Percentiles rank a stretch among this genome's conserved stretches.
These are phyloP conservation scores for Yamadazyma endophytica DNA, from an alignment of 805 yeast species.

Conservation along the genomic window DNA sequence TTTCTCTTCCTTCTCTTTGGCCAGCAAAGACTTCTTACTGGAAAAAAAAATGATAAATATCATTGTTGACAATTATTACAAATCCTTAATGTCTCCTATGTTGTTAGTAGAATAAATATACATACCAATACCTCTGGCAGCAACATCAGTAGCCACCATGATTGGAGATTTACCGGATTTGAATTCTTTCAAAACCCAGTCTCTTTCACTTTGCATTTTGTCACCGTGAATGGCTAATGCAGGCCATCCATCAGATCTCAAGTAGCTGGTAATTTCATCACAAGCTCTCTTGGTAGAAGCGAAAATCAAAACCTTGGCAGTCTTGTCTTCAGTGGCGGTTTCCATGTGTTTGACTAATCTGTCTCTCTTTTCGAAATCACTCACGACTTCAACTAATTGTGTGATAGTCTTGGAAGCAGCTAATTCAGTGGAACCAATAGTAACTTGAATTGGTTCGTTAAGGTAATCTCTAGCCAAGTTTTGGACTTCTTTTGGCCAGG, in stretches of 20 bases:
- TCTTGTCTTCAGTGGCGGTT: slow-evolving; percentile 64
- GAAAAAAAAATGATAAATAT: too few species aligned
- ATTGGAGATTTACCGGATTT: slow-evolving; percentile 89
- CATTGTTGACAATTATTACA: too few species aligned
- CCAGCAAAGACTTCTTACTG: too few species aligned
- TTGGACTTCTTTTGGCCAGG: slow-evolving; percentile 99
- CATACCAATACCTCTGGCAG: slow-evolving; percentile 99
- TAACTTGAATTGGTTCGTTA: slow-evolving; percentile 92
- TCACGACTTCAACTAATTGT: slow-evolving; percentile 86
- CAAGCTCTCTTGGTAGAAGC: slow-evolving; percentile 98
- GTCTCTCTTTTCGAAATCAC: slow-evolving; percentile 93
- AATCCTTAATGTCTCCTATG: too few species aligned
- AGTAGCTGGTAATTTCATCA: slow-evolving; percentile 87
- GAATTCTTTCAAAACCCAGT: slow-evolving; percentile 95
- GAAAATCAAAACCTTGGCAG: slow-evolving; percentile 79
- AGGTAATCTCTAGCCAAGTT: slow-evolving; percentile 87
- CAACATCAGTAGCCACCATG: slow-evolving; percentile 99
- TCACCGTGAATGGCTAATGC: slow-evolving; percentile 99
- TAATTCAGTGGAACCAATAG: slow-evolving; percentile 91
- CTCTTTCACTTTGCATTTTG: slow-evolving; percentile 96
- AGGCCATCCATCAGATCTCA: slow-evolving; percentile 98
- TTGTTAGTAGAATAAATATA: slow-evolving; percentile 23
- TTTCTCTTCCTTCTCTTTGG: too few species aligned
- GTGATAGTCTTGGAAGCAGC: slow-evolving; percentile 96
- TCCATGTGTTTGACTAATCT: slow-evolving; percentile 80